A percentile compares a stretch with the other conserved stretches of the same genome.
These are phyloP conservation scores for Chaetomiaceae sp. DNA, from an alignment of 2,329 filamentous ascomycete species.

Conservation along the genomic window DNA sequence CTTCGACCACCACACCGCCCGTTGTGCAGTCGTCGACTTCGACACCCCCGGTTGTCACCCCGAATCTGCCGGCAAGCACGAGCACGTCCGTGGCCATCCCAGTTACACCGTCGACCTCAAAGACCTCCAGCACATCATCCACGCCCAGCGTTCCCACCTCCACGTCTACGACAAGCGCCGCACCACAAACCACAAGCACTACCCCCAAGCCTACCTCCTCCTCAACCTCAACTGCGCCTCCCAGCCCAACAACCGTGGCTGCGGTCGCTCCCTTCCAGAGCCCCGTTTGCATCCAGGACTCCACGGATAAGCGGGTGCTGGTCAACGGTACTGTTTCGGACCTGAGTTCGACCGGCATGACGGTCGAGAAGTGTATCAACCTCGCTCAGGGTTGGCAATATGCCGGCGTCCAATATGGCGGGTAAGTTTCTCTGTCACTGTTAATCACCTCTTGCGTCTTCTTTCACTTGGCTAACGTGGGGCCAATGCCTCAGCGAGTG, in stretches of 20 bases:
- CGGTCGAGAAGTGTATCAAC: not conserved
- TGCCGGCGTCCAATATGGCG: slow-evolving; percentile 1
- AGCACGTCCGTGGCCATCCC: not conserved
- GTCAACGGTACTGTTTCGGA: not conserved
- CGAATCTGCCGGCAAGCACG: not conserved
- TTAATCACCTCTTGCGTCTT: too few species aligned
- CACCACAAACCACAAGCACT: not conserved
- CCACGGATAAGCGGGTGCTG: not conserved
- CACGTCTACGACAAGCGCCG: not conserved
- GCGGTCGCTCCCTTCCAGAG: not conserved
- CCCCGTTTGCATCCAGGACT: not conserved
- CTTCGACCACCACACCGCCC: not conserved
- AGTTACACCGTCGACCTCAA: too few species aligned
- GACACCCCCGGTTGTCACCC: not conserved
- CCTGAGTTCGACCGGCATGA: not conserved
- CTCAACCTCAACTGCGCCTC: not conserved
- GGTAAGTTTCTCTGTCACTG: too few species aligned
- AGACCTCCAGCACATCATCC: not conserved
- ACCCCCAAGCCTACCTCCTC: not conserved
- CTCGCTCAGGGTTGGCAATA: slow-evolving; percentile 1
- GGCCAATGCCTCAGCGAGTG: not conserved
- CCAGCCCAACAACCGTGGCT: not conserved
- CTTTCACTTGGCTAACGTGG: too few species aligned
- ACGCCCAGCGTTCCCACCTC: not conserved
- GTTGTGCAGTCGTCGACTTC: not conserved